phyloP scores from a whole-genome alignment of 2,329 filamentous ascomycete species.

The Aschersonia sp. region DNA sequence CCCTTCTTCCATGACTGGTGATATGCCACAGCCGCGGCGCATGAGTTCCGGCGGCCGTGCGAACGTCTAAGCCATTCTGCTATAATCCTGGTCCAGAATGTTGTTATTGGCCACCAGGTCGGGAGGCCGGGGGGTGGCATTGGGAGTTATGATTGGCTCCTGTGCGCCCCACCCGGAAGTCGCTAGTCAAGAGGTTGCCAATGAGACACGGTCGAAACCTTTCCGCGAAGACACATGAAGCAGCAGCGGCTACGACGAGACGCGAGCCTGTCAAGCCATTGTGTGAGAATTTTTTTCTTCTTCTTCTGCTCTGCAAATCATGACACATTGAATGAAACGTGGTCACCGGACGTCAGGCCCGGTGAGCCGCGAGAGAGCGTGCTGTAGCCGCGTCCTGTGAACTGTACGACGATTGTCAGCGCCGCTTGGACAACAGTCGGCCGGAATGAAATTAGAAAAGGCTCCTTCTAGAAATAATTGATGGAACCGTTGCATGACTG shows the following conservation, averaged over 20 bases:
- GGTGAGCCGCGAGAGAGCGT: too few relatives aligned
- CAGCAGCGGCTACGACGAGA: not conserved
- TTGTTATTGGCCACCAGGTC: not conserved
- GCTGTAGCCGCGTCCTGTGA: too few relatives aligned
- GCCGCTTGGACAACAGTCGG: too few relatives aligned
- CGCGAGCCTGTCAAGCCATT: not conserved
- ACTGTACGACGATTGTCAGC: too few relatives aligned
- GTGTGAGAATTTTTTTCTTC: not conserved
- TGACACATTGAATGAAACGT: not conserved
- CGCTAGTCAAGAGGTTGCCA: not conserved
- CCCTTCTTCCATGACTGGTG: not conserved
- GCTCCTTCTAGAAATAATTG: not conserved
- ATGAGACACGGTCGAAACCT: conserved; percentile 3
- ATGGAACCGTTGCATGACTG: not conserved
- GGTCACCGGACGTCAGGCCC: too few relatives aligned
- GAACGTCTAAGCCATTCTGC: not conserved
- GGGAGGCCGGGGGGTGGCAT: not conserved
- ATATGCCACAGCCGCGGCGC: not conserved
- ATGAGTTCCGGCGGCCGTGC: not conserved
- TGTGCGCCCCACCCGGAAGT: not conserved
- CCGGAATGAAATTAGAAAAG: too few relatives aligned
- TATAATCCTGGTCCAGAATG: not conserved
- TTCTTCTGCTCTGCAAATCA: not conserved
- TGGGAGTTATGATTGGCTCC: not conserved
- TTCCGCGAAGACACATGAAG: not conserved